phyloP scores from a whole-genome alignment of 768 basidiomycete species.

The Trametes cingulata region DNA sequence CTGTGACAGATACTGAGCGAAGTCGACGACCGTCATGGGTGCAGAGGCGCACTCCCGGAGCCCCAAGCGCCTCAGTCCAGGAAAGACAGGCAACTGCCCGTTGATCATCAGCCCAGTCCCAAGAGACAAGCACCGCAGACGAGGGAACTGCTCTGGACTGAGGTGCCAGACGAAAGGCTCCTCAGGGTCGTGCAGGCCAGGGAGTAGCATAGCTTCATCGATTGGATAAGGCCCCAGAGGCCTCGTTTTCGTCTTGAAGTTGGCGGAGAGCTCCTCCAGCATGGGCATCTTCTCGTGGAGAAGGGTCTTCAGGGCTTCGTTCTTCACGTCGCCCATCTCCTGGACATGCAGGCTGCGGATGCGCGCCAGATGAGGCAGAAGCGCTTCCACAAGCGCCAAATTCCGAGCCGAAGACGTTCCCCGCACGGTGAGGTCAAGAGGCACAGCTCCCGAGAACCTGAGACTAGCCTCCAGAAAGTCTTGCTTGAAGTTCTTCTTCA shows the following conservation, averaged over 20 bases:
- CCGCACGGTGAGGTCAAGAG: neutral
- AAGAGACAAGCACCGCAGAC: neutral
- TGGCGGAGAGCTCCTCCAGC: neutral
- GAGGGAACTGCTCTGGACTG: neutral
- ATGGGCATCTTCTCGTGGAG: neutral
- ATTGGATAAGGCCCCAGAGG: neutral
- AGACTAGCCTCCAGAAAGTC: neutral
- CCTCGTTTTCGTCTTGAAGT: neutral
- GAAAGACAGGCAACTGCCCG: neutral
- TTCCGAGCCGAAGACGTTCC: neutral
- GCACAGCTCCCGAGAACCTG: neutral
- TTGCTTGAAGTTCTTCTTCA: neutral
- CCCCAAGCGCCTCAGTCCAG: neutral
- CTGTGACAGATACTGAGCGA: neutral
- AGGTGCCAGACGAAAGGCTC: neutral
- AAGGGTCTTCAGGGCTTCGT: neutral
- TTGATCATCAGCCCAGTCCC: neutral
- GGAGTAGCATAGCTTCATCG: neutral
- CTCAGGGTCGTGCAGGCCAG: neutral
- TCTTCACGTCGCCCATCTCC: conserved; percentile 8
- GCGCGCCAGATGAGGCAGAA: neutral
- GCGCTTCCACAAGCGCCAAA: neutral
- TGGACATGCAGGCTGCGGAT: conserved; percentile 24
- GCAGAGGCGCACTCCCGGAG: neutral
- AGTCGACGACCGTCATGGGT: neutral